These are phyloP conservation scores for Margaritispora aquatica DNA, from an alignment of 495 filamentous ascomycete species.

Conservation along the genomic window DNA sequence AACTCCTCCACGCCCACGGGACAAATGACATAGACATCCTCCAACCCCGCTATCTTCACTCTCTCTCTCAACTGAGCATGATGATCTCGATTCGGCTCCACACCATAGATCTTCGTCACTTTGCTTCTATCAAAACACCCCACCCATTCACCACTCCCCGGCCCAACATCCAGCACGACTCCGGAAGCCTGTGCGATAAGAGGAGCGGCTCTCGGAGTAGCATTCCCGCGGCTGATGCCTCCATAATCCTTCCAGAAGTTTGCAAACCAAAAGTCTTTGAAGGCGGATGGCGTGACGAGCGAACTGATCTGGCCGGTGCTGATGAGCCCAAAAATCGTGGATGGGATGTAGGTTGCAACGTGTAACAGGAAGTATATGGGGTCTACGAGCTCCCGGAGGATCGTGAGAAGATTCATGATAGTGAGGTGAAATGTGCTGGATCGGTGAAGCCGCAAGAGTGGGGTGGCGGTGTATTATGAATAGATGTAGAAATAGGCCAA, in stretches of 20 bases:
- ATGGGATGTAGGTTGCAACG: no score
- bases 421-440: no score
- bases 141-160: constrained; percentile 42
- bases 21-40: constrained; percentile 58
- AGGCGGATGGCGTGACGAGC: constrained; percentile 27
- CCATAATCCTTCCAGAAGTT: constrained; percentile 40
- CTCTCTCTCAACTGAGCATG: constrained; percentile 43
- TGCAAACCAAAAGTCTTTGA: constrained; percentile 42
- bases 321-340: no score
- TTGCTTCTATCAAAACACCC: constrained; percentile 27
- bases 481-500: no score
- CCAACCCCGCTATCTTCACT: constrained; percentile 42
- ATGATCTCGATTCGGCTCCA: constrained; percentile 57
- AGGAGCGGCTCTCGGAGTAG: constrained; percentile 29
- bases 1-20: constrained; percentile 53
- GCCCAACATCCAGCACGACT: constrained; percentile 35
- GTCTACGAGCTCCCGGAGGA: no score
- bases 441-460: no score
- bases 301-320: constrained; percentile 17
- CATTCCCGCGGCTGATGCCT: constrained; percentile 27
- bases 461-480: no score
- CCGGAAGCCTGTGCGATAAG: constrained; percentile 28
- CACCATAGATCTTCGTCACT: constrained; percentile 55
- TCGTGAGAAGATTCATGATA: no score
- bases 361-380: no score